These are phyloP conservation scores for Septoria linicola DNA, from an alignment of 2,329 filamentous ascomycete species.

Conservation along the genomic window DNA sequence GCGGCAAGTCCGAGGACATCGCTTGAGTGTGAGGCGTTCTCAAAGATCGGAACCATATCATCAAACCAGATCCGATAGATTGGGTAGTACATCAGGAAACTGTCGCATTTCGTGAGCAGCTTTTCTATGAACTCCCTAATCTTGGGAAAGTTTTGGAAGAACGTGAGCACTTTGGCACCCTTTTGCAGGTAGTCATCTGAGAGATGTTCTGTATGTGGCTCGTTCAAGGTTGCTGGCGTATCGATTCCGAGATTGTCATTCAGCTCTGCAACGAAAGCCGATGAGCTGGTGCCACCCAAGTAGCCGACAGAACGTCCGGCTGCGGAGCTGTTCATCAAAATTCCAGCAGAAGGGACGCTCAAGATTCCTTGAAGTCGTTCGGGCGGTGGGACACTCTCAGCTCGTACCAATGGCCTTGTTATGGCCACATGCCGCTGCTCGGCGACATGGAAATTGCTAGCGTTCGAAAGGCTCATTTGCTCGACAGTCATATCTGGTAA, in stretches of 20 bases:
- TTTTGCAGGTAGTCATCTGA: constrained; percentile 17
- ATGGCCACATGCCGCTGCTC: neutral
- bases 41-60: constrained; percentile 17
- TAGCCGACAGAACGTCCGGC: constrained; percentile 19
- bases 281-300: constrained; percentile 24
- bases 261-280: constrained; percentile 28
- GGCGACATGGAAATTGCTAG: neutral
- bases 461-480: neutral
- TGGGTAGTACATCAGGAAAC: constrained; percentile 22
- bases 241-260: constrained; percentile 26
- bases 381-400: constrained; percentile 10
- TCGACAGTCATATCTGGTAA: no score
- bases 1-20: constrained; percentile 37
- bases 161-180: constrained; percentile 21
- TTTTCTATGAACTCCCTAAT: constrained; percentile 17
- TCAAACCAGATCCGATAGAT: constrained; percentile 28
- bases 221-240: constrained; percentile 6
- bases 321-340: constrained; percentile 20
- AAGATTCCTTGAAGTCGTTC: constrained; percentile 15
- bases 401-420: neutral
- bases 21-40: constrained; percentile 16
- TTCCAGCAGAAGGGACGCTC: constrained; percentile 25
- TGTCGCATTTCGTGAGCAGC: constrained; percentile 14
- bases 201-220: constrained; percentile 13
- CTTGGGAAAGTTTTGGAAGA: constrained; percentile 13